These are phyloP conservation scores for Ogataea neopini DNA, from an alignment of 805 yeast species.

Conservation along the genomic window DNA sequence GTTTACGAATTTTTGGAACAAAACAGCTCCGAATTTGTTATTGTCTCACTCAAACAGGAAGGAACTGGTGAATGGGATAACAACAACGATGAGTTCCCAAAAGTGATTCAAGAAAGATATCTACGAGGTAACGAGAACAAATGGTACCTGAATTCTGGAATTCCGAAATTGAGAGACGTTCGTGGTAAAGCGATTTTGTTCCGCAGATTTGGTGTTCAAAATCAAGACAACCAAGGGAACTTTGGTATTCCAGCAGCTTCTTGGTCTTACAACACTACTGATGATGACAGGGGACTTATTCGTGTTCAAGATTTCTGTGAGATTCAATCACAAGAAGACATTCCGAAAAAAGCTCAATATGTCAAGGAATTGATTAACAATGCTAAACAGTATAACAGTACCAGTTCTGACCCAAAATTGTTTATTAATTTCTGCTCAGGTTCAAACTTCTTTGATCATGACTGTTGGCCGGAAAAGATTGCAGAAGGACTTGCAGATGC, in stretches of 20 bases:
- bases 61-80: slow-evolving; percentile 69
- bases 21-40: slow-evolving; percentile 59
- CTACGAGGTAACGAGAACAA: slow-evolving; percentile 48
- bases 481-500: slow-evolving; percentile 50
- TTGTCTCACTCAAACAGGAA: slow-evolving; percentile 73
- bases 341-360: slow-evolving; percentile 55
- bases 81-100: slow-evolving; percentile 62
- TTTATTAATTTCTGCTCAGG: slow-evolving; percentile 75
- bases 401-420: slow-evolving; percentile 52
- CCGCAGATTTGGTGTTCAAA: slow-evolving; percentile 67
- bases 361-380: slow-evolving; percentile 55
- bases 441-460: slow-evolving; percentile 66
- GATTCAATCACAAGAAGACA: slow-evolving; percentile 50
- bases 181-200: slow-evolving; percentile 69
- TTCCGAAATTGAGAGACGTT: slow-evolving; percentile 61
- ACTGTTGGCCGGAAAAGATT: slow-evolving; percentile 74
- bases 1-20: slow-evolving; percentile 56
- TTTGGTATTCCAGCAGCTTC: slow-evolving; percentile 68
- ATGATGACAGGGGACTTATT: slow-evolving; percentile 61
- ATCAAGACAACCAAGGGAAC: slow-evolving; percentile 39
- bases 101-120: slow-evolving; percentile 58
- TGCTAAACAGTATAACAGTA: slow-evolving; percentile 51
- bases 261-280: slow-evolving; percentile 67
- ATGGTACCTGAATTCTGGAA: slow-evolving; percentile 58
- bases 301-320: slow-evolving; percentile 79